Conservation (phyloP, 805 yeast species). For the Saccharomycopsis vini region DNA sequence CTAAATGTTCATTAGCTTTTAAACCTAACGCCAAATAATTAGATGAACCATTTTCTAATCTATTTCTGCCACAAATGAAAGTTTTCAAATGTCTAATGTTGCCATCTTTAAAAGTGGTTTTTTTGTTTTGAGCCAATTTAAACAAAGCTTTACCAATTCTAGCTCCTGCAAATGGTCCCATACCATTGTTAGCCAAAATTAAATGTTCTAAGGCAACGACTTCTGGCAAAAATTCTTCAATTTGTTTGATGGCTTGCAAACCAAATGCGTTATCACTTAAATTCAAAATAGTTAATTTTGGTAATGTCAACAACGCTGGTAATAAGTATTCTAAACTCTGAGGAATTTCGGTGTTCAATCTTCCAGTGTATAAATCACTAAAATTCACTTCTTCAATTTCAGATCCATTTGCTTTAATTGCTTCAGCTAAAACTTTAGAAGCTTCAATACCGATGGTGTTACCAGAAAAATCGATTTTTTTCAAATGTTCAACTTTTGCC, state of each 20-base stretch:
- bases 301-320: conserved; percentile 62
- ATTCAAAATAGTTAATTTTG: conserved; percentile 64
- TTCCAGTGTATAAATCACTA: conserved; percentile 90
- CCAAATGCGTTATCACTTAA: conserved; percentile 96
- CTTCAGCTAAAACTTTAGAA: conserved; percentile 57
- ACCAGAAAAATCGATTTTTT: conserved; percentile 75
- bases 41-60: conserved; percentile 92
- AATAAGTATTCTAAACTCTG: conserved; percentile 63
- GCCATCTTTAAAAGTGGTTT: conserved; percentile 20
- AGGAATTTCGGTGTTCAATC: conserved; percentile 92
- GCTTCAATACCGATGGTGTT: conserved; percentile 93
- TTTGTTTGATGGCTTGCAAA: conserved; percentile 84
- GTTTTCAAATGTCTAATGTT: conserved; percentile 54
- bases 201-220: conserved; percentile 79
- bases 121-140: conserved; percentile 59
- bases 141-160: conserved; percentile 83
- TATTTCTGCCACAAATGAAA: conserved; percentile 93
- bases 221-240: conserved; percentile 66
- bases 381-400: conserved; percentile 61
- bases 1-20: conserved; percentile 65
- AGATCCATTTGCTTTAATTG: conserved; percentile 31
- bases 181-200: conserved; percentile 87
- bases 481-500: conserved; percentile 28
- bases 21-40: conserved; percentile 78
- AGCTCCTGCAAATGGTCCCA: conserved; percentile 97